Evolutionary conservation across 495 filamentous ascomycete genomes (phyloP).

Genomic region (Ascodesmis nigricans): DNA sequence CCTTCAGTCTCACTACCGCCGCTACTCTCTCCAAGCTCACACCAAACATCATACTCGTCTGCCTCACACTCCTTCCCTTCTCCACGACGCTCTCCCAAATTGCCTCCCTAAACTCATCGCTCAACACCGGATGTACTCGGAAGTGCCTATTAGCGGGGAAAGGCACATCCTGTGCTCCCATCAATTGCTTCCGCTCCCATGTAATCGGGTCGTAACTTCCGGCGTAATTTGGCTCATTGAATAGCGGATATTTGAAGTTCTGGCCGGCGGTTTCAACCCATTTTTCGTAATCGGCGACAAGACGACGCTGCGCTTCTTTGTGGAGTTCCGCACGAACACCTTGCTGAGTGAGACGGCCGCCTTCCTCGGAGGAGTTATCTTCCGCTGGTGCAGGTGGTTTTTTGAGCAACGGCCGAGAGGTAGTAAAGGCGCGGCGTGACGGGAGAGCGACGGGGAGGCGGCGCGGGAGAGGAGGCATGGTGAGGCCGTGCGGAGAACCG

Average conservation of each 20-base stretch:
- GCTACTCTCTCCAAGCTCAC: constrained; percentile 76
- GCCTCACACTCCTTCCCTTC: constrained; percentile 44
- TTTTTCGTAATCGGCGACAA: background rate
- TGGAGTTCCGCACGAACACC: no score
- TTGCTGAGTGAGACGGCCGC: no score
- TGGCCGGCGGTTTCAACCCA: constrained; percentile 44
- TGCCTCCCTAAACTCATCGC: constrained; percentile 47
- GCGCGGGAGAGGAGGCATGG: no score
- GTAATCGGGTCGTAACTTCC: constrained; percentile 26
- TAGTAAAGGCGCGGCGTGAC: no score
- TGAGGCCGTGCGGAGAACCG: no score
- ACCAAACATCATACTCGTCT: constrained; percentile 51
- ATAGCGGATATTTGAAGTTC: constrained; percentile 32
- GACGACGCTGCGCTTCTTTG: no score
- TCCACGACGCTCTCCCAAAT: constrained; percentile 48
- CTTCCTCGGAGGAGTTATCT: no score
- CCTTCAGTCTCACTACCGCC: constrained; percentile 70
- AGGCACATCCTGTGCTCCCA: constrained; percentile 23
- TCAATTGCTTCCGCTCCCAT: constrained; percentile 12
- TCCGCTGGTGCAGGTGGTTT: no score
- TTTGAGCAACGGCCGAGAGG: no score
- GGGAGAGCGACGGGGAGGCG: no score
- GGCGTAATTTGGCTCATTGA: constrained; percentile 45
- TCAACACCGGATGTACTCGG: constrained; percentile 48
- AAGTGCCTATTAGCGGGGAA: constrained; percentile 64